Evolutionary conservation across 768 basidiomycete genomes (phyloP).

Genomic region (Hygrophoropsis aurantiaca): DNA sequence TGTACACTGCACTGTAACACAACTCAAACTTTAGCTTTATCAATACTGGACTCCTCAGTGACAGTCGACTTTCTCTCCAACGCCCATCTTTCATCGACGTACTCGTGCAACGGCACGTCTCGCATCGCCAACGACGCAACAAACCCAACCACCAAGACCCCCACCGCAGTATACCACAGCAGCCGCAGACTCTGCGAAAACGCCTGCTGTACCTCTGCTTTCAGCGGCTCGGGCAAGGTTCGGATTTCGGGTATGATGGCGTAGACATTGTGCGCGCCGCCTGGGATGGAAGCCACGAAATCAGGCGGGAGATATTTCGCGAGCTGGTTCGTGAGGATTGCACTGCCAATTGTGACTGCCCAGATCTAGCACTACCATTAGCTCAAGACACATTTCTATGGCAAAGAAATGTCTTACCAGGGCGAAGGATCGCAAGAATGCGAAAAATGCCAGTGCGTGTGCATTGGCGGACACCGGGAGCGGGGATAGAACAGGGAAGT

Average conservation of each 20-base stretch:
- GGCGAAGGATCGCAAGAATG: slow-evolving; percentile 37
- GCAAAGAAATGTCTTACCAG: slow-evolving; percentile 23
- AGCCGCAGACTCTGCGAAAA: slow-evolving; percentile 25
- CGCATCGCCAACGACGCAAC: slow-evolving; percentile 25
- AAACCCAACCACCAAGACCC: slow-evolving; percentile 24
- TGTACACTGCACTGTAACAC: too few relatives aligned
- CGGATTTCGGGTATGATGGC: slow-evolving; percentile 29
- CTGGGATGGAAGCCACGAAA: slow-evolving; percentile 22
- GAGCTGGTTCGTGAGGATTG: slow-evolving; percentile 39
- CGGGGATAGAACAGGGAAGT: slow-evolving; percentile 50
- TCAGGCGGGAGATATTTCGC: slow-evolving; percentile 22
- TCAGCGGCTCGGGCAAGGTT: slow-evolving; percentile 16
- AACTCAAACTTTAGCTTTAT: too few relatives aligned
- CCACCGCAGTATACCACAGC: slow-evolving; percentile 32
- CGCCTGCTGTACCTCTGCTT: slow-evolving; percentile 20
- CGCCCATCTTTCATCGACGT: slow-evolving; percentile 32
- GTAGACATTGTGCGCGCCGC: slow-evolving; percentile 25
- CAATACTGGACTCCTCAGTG: too few relatives aligned
- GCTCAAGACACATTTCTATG: too few relatives aligned
- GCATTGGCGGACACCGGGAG: slow-evolving; percentile 40
- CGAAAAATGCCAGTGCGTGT: slow-evolving; percentile 43
- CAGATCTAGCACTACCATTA: slow-evolving; percentile 32
- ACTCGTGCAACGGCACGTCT: slow-evolving; percentile 23
- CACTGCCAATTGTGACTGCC: slow-evolving; percentile 37
- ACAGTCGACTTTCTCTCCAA: slow-evolving; percentile 11